Base-by-base conservation (phyloP, 805 yeast species). In the Komagataella kurtzmanii region DNA sequence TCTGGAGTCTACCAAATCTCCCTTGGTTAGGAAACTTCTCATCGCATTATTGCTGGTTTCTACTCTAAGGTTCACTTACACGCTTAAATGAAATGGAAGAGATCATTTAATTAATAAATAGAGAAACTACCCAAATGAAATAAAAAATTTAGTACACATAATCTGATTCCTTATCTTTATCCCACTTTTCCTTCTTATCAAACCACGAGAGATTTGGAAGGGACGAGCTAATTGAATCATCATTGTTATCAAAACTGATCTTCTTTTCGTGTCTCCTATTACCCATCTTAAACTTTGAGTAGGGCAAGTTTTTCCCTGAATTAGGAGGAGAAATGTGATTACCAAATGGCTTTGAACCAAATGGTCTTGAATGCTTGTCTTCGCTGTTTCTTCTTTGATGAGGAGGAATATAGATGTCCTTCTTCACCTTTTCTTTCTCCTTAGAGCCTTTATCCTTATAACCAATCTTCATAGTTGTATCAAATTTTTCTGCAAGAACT, bases 351-450 rank as follows among this genome's bases (percentile, higher is more conserved):
- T 8, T 30, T 8, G 40, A 30, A 8, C 40, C 40, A 30, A 30
- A 30, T 30, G 40, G 40, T 30, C 5, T 30, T 30, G n/a, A 10
- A 30, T 30, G 40, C 40, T 30, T 30, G 14, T 30, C 40, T 30
- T 30, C 40, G 40, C 47, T 49, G 56, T 66, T 65, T 51, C 72
- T 65, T 57, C 82, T 68, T 53, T 75, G 80, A 58, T 77, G 81
- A 12, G 82, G 82, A 24, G 80, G 81, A 18, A 77, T 66, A 55
- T 77, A 77, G 19, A 50, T 49, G 7, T 43, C 52, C n/a, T 14
- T 21, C 46, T 50, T 50, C 17, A 58, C 24, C 52, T 44, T 17
- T 43, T 47, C 44, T 19, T 36, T 50, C 48, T 58, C 57, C 50
- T 54, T 57, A 30, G 48, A 52, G 8, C 57, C 53, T 14, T 54